Evolutionary conservation across 2,329 filamentous ascomycete genomes (phyloP), one percentile per base, ranked within the genome.

Genomic region (Neurospora crassa): DNA sequence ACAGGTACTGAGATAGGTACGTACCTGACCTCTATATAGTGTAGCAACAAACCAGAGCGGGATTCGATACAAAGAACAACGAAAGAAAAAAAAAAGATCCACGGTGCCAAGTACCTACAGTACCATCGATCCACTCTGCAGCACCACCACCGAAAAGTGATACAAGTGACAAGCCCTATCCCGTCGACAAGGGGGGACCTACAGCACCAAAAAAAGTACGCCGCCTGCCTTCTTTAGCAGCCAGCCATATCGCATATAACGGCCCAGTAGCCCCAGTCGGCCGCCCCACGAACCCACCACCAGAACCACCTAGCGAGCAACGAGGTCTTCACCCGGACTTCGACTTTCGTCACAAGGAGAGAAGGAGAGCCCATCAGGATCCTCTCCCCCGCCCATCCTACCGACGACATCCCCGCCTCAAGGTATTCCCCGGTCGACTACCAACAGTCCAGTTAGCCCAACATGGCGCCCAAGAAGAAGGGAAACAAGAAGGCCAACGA

Each of bases 401-500:
- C 53, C 24, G 24, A 24, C 24, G 24, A 24, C 24, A 24, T 24
- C 24, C 3, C 24, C 24, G 24, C 45, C n/a, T 40, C 34, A n/a
- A 24, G 47, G 43, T 45, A 41, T 45, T 69, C 68, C 53, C 68
- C 68, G 24, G 40, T 53, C 24, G 42, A 34, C 37, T 53, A 68
- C 70, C 40, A 45, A 70, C 43, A 59, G 20, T 29, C 34, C 34
- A 37, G 34, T 8, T 8, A 37, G 34, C 43, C 67, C 81, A 85
- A 82, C 73, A 98, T 97, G 95, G 84, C 94, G 79, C 94, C 94
- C 74, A 97, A 97, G 86, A 96, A 96, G 87, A 97, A 97, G 88
- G 73, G 84, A 77, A 91, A 91, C 80, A 92, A 90, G 83, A 96
- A 95, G 86, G 89, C 86, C 79, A 89, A 92, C 79, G 93, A 97